Evolutionary conservation across 352 stramenopile species (phyloP), one percentile per base, ranked within the genome.

Genomic region (Pythium rishiriense): DNA sequence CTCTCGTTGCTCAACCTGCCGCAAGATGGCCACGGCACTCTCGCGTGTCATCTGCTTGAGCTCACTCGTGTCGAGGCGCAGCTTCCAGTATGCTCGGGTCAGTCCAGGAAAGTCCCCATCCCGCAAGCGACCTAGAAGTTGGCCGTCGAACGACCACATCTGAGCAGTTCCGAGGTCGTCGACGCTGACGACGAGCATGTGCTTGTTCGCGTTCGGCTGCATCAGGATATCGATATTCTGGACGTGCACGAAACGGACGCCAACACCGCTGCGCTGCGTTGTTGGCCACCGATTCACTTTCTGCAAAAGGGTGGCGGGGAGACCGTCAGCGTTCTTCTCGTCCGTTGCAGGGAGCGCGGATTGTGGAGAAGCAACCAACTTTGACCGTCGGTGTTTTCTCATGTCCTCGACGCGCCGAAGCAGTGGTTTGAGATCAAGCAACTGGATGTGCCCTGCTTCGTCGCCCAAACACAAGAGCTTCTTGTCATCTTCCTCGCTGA

Each of bases 381-480:
- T 19, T 17, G 53, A 60, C 7, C 6, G 35, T 22, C 41, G 39
- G 28, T 54, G 55, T 19, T 64, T 68, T 14, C 53, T 64, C 8
- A 68, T 12, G n/a, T 72, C 50, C 15, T 72, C 65, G 19, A 68
- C 51, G 4, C 58, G 52, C 8, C 54, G 58, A 39, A 72, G 47
- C 10, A 72, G 19, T 15, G 33, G 28, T n/a, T 64, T 60, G 22
- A 72, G 43, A 52, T 72, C 58, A 14, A 62, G 42, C 6, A 72
- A 41, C 8, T 53, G 35, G 26, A 72, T 48, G 21, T 64, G 47
- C 68, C 76, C 73, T 51, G 69, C 64, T 4, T 84, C 75, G 58
- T 88, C 79, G 0, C 73, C 74, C 1, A 86, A 46, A 49, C 62
- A 75, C 6, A 85, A 43, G 14, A 84, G 21, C 19, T 60, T 74